Evolutionary conservation across 73 alveolate genomes (phyloP).

Genomic region (Tetrahymena malaccensis): DNA sequence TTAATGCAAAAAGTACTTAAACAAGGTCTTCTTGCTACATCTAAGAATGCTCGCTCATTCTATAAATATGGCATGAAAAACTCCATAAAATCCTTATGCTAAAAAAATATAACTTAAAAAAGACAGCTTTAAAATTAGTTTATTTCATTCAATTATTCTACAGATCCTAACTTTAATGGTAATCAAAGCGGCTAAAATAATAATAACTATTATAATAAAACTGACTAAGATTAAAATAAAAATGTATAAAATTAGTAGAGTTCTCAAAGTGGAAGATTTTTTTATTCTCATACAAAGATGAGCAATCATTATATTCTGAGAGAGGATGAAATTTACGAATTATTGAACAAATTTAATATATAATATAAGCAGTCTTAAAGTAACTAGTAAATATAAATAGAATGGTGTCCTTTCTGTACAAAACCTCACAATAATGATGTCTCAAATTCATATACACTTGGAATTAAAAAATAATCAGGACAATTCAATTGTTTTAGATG

Average conservation of each 20-base stretch:
- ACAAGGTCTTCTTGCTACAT: neutral
- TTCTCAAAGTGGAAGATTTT: neutral
- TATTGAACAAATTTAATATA: conserved; percentile 4
- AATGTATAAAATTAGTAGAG: neutral
- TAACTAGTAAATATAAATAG: conserved; percentile 11
- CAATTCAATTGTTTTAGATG: conserved; percentile 80
- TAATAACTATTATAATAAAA: neutral
- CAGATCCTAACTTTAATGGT: neutral
- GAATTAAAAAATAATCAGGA: conserved; percentile 52
- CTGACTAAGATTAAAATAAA: neutral
- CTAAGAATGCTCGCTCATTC: neutral
- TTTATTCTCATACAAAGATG: neutral
- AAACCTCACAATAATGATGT: conserved; percentile 64
- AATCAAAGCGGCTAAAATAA: neutral
- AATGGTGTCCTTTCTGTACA: conserved; percentile 74
- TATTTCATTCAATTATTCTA: neutral
- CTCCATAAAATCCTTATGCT: neutral
- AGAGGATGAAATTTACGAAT: conserved; percentile 39
- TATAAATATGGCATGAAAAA: neutral
- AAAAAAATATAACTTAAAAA: neutral
- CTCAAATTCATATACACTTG: conserved; percentile 49
- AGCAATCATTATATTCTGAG: neutral
- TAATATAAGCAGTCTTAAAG: conserved; percentile 3
- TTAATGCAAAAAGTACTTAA: neutral
- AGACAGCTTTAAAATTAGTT: neutral